Evolutionary conservation across 306 rosid species (phyloP), one percentile per base, ranked within the genome.

Genomic region (Cucurbita maxima): DNA sequence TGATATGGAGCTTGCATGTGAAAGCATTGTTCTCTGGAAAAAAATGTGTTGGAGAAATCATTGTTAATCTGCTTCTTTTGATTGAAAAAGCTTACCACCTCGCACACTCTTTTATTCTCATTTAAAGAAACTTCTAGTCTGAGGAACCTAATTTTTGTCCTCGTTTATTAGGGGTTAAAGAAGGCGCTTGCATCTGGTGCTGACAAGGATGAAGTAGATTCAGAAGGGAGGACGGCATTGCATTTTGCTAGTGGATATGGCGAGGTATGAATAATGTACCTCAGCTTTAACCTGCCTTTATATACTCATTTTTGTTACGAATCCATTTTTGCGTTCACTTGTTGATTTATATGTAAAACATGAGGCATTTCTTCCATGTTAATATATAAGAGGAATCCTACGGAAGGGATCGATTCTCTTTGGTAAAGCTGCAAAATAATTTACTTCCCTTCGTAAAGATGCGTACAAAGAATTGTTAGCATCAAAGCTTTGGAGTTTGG

Each of bases 231-330:
- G 83, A 95, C 97, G 40, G 99, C 97, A 52, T 82, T 95, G 86
- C 99, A 95, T 86, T 95, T 95, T 86, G 89, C 99, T 20, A 91
- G 99, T 59, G 99, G 99, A 64, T 95, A 95, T 82, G 99, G 99
- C 3, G 99, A 95, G 96, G 99, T 94, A 94, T 78, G 88, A 20
- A 18, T 74, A 19, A 8, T 15, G 63, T 64, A 45, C 41, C 76
- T 41, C 34, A 1, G 38, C 64, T 58, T 40, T 53, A 7, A 43
- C 40, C 76, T 37, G 15, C 58, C 53, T 20, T 7, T 47, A 58
- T 13, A 30, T 69, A 69, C 14, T 45, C 13, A 43, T 22, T 20
- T 6, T 43, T 22, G 56, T 6, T 4, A 41, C 14, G 9, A 7
- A 15, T n/a, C 10, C 52, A 14, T 18, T 40, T 9, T 37, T 62